Evolutionary conservation across 1,284 basidiomycete genomes (phyloP).

Genomic region (Lentinula novae-zelandiae): DNA sequence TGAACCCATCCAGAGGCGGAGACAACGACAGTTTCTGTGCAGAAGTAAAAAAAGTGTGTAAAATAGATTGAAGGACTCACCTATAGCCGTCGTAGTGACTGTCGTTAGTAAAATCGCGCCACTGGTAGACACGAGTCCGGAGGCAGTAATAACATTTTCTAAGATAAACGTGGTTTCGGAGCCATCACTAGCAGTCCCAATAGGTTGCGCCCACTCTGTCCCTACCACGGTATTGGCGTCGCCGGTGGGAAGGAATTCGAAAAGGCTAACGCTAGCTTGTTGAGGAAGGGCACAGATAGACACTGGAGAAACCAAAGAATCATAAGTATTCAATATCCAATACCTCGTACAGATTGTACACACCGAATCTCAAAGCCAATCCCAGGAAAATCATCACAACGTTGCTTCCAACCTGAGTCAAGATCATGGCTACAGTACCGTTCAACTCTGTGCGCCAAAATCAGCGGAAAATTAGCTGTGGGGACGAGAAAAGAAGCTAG

Average conservation of each 20-base stretch:
- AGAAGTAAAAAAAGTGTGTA: too few relatives aligned
- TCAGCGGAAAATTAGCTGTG: too few relatives aligned
- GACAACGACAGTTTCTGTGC: slow-evolving; percentile 3
- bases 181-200: slow-evolving; percentile 1
- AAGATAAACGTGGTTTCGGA: not conserved
- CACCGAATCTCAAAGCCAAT: too few relatives aligned
- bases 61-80: not conserved
- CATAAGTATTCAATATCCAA: too few relatives aligned
- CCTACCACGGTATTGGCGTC: not conserved
- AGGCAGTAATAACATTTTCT: not conserved
- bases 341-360: too few relatives aligned
- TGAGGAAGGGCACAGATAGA: not conserved
- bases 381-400: too few relatives aligned
- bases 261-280: not conserved
- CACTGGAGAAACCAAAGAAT: not conserved
- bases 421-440: too few relatives aligned
- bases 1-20: slow-evolving; percentile 6
- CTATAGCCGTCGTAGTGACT: not conserved
- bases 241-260: not conserved
- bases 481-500: too few relatives aligned
- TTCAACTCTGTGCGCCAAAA: too few relatives aligned
- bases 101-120: not conserved
- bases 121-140: not conserved
- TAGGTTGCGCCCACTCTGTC: not conserved
- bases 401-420: too few relatives aligned